Evolutionary conservation across 2,329 filamentous ascomycete genomes (phyloP).

Genomic region (Colletotrichum navitas): DNA sequence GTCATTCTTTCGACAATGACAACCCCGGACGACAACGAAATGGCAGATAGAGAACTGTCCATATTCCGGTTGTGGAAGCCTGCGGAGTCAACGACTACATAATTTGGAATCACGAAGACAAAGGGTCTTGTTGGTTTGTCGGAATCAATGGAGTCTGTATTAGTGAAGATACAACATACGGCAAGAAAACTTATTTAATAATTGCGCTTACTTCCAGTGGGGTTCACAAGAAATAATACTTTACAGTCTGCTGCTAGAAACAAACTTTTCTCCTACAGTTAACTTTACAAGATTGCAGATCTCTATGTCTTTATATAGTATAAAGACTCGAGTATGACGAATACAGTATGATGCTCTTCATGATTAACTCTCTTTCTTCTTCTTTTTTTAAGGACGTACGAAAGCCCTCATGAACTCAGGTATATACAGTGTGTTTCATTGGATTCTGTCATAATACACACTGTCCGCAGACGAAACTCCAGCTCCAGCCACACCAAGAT

Average conservation of each 20-base stretch:
- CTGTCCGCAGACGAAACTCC: background rate
- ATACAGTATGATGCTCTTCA: background rate
- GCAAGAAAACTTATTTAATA: slow-evolving; percentile 1
- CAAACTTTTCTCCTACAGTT: background rate
- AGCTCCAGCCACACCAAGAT: background rate
- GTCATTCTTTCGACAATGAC: slow-evolving; percentile 9
- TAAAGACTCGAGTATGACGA: background rate
- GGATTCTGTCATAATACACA: accelerated
- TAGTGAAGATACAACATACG: background rate
- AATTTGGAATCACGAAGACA: accelerated
- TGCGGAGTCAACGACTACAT: background rate
- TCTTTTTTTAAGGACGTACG: background rate
- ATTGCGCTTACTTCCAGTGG: slow-evolving; percentile 15
- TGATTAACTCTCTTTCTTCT: no score
- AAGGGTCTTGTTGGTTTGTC: background rate
- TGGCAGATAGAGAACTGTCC: background rate
- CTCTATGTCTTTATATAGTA: background rate
- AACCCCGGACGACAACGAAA: background rate
- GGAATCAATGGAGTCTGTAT: background rate
- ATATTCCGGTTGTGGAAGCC: slow-evolving; percentile 1
- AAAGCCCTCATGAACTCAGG: background rate
- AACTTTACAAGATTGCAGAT: background rate
- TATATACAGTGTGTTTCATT: background rate
- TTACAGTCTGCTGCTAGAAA: background rate
- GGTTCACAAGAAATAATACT: slow-evolving; percentile 10